Percentiles rank a stretch among this genome's conserved stretches.
These are phyloP conservation scores for Cocos nucifera DNA, from an alignment of 176 grass and related monocot genomes.

Conservation along the genomic window DNA sequence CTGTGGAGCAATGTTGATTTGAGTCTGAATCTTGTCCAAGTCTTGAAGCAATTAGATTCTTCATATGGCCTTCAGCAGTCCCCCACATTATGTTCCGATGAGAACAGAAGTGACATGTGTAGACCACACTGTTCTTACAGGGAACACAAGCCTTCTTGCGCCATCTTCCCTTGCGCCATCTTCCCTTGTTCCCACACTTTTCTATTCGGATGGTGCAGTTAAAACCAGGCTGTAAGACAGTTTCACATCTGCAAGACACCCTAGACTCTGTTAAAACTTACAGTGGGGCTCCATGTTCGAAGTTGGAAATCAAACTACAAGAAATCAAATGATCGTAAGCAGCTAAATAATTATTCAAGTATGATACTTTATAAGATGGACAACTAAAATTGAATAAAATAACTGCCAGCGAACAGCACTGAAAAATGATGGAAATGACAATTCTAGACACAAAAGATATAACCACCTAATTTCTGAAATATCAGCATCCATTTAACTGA, in stretches of 20 bases:
- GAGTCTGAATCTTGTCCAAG: conserved; percentile 6
- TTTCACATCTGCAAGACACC: conserved; percentile 53
- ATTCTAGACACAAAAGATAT: too few relatives aligned
- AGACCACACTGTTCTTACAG: conserved; percentile 45
- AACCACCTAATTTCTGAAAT: too few relatives aligned
- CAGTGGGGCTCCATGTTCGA: too few relatives aligned
- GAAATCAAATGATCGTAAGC: too few relatives aligned
- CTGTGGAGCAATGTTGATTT: background rate
- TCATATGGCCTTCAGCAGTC: conserved; percentile 45
- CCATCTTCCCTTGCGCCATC: conserved; percentile 23
- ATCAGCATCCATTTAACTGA: too few relatives aligned
- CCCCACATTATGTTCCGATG: conserved; percentile 58
- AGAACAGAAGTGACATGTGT: conserved; percentile 60
- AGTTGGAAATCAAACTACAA: too few relatives aligned
- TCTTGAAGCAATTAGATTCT: conserved; percentile 45
- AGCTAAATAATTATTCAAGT: too few relatives aligned
- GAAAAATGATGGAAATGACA: too few relatives aligned
- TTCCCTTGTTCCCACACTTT: conserved; percentile 43
- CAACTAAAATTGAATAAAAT: too few relatives aligned
- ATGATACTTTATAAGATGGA: too few relatives aligned
- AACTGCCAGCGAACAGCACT: too few relatives aligned
- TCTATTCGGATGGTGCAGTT: conserved; percentile 70
- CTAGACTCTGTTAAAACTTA: too few relatives aligned
- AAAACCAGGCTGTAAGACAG: conserved; percentile 61
- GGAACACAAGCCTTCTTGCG: background rate